Evolutionary conservation across 2,329 filamentous ascomycete genomes (phyloP).

Genomic region (Cordyceps cateniannulata): DNA sequence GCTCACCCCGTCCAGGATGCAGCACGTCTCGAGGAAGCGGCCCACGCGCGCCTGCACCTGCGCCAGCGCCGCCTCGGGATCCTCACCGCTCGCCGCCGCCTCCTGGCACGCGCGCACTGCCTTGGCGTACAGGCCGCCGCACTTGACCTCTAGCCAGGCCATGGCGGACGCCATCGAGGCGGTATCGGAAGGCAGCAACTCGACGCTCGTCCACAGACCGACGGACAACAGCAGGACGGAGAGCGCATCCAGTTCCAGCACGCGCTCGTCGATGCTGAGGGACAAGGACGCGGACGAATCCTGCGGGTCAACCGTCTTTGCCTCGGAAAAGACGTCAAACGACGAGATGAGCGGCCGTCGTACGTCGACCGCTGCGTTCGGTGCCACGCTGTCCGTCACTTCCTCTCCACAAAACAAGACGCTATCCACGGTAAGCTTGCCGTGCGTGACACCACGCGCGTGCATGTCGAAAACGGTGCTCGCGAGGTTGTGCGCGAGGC

Average conservation of each 20-base stretch:
- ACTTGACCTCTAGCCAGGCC: conserved; percentile 58
- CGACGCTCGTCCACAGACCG: conserved; percentile 66
- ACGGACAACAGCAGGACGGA: conserved; percentile 68
- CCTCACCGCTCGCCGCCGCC: conserved; percentile 55
- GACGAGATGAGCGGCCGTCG: conserved; percentile 64
- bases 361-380: conserved; percentile 50
- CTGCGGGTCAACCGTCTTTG: conserved; percentile 22
- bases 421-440: conserved; percentile 61
- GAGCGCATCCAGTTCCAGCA: conserved; percentile 65
- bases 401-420: conserved; percentile 56
- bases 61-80: conserved; percentile 44
- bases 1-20: conserved; percentile 52
- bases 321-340: conserved; percentile 60
- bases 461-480: conserved; percentile 71
- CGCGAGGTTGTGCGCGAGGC: conserved; percentile 64
- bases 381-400: conserved; percentile 29
- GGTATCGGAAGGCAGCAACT: conserved; percentile 39
- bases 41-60: conserved; percentile 49
- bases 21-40: conserved; percentile 55
- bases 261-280: conserved; percentile 47
- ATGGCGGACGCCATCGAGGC: conserved; percentile 49
- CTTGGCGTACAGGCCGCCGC: conserved; percentile 68
- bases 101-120: conserved; percentile 66
- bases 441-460: conserved; percentile 60
- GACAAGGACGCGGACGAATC: conserved; percentile 36